Evolutionary conservation across 2,329 filamentous ascomycete genomes (phyloP).

Genomic region (Microdochium trichocladiopsis): DNA sequence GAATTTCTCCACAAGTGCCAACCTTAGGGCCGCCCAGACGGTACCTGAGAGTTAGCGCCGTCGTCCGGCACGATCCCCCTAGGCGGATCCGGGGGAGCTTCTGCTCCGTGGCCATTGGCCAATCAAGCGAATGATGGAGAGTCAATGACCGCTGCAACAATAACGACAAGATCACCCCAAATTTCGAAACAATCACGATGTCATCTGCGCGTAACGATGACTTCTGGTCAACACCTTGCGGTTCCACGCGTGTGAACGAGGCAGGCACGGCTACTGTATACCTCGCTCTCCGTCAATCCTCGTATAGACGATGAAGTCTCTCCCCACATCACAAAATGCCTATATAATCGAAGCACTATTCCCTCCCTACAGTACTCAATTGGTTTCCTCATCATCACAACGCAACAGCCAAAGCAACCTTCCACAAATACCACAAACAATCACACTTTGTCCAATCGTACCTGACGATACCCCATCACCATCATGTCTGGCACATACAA

Average conservation of each 20-base stretch:
- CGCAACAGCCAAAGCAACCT: not conserved
- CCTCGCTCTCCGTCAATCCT: not conserved
- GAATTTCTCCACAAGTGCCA: too few relatives aligned
- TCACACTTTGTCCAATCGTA: not conserved
- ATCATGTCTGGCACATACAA: slow-evolving; percentile 16
- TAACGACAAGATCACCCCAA: not conserved
- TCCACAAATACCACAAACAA: not conserved
- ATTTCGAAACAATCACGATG: not conserved
- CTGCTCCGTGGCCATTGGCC: not conserved
- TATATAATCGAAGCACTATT: slow-evolving; percentile 1
- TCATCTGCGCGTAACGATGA: not conserved
- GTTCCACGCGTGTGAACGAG: not conserved
- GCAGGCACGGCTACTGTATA: not conserved
- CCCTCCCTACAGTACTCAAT: not conserved
- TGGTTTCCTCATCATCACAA: not conserved
- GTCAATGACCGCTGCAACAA: not conserved
- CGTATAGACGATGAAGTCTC: not conserved
- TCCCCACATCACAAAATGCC: not conserved
- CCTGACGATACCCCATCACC: slow-evolving; percentile 7
- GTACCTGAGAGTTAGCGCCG: too few relatives aligned
- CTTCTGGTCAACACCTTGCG: not conserved
- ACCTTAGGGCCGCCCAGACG: too few relatives aligned
- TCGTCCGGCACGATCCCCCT: too few relatives aligned
- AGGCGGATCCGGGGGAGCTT: too few relatives aligned
- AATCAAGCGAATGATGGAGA: not conserved